phyloP scores from a whole-genome alignment of 2,329 filamentous ascomycete genomes.

The Fusarium pilosicola region DNA sequence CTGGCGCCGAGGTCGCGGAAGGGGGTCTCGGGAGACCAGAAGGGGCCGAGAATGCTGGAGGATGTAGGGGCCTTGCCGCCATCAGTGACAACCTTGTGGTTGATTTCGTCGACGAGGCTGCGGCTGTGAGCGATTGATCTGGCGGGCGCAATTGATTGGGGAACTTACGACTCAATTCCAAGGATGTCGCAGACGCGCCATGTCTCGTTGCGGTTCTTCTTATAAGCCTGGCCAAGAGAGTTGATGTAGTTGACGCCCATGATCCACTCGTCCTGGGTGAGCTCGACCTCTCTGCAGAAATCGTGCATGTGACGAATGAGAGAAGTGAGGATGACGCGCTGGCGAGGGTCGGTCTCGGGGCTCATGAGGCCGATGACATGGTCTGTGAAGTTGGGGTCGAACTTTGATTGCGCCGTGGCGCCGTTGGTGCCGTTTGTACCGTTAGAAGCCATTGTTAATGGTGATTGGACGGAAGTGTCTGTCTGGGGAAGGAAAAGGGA shows the following conservation, averaged over 20 bases:
- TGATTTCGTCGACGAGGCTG: constrained; percentile 60
- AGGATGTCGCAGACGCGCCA: constrained; percentile 78
- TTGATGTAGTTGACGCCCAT: constrained; percentile 80
- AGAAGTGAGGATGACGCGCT: constrained; percentile 69
- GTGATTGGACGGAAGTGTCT: background rate
- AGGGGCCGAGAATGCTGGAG: constrained; percentile 79
- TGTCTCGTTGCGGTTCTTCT: constrained; percentile 76
- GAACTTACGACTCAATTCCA: constrained; percentile 74
- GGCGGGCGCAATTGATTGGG: background rate
- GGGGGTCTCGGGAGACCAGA: constrained; percentile 80
- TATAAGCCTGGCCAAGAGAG: constrained; percentile 75
- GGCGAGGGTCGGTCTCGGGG: constrained; percentile 72
- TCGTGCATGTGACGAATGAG: constrained; percentile 80
- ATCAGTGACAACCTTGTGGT: constrained; percentile 71
- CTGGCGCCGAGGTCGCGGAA: constrained; percentile 73
- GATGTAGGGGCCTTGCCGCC: constrained; percentile 73
- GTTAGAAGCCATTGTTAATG: constrained; percentile 33
- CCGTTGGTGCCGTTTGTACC: constrained; percentile 32
- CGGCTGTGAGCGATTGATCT: background rate
- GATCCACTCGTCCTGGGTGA: constrained; percentile 82
- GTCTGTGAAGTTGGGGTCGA: constrained; percentile 81
- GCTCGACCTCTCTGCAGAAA: constrained; percentile 80
- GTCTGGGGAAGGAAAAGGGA: background rate
- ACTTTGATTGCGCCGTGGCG: constrained; percentile 50
- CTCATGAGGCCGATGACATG: constrained; percentile 79